These are phyloP conservation scores for Dactylis glomerata DNA, from an alignment of 176 grass and related monocot genomes.

Conservation along the genomic window DNA sequence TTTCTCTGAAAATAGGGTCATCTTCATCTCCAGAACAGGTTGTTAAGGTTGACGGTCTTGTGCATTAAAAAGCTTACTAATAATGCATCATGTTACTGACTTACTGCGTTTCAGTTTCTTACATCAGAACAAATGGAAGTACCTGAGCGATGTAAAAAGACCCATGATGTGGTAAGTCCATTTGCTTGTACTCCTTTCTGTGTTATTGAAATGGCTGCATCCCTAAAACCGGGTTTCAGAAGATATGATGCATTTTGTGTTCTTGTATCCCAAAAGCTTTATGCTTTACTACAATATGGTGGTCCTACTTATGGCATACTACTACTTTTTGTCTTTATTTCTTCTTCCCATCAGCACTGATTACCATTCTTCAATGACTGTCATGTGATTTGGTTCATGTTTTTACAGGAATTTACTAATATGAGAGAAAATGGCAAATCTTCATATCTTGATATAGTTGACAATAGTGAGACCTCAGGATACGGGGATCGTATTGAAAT, in stretches of 20 bases:
- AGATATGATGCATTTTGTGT: background rate
- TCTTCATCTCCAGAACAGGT: background rate
- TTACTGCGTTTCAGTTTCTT: constrained; percentile 4
- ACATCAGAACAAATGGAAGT: background rate
- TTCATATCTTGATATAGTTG: background rate
- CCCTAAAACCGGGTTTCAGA: too few relatives aligned
- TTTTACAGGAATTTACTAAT: constrained; percentile 13
- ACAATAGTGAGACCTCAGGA: constrained; percentile 9
- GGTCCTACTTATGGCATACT: background rate
- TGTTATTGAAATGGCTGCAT: too few relatives aligned
- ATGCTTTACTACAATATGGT: background rate
- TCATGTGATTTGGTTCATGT: background rate
- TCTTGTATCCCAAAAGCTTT: background rate
- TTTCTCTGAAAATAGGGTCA: constrained; percentile 1
- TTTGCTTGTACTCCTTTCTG: background rate
- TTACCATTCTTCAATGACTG: background rate
- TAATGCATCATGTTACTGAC: background rate
- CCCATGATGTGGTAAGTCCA: background rate
- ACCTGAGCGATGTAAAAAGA: background rate
- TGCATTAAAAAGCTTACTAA: background rate
- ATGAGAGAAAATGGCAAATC: constrained; percentile 6
- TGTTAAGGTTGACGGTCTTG: background rate
- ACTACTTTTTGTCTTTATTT: background rate
- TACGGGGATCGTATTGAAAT: background rate
- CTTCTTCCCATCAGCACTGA: background rate